Evolutionary conservation across 2,329 filamentous ascomycete species (phyloP).

Genomic region (Leptographium wingfieldii): DNA sequence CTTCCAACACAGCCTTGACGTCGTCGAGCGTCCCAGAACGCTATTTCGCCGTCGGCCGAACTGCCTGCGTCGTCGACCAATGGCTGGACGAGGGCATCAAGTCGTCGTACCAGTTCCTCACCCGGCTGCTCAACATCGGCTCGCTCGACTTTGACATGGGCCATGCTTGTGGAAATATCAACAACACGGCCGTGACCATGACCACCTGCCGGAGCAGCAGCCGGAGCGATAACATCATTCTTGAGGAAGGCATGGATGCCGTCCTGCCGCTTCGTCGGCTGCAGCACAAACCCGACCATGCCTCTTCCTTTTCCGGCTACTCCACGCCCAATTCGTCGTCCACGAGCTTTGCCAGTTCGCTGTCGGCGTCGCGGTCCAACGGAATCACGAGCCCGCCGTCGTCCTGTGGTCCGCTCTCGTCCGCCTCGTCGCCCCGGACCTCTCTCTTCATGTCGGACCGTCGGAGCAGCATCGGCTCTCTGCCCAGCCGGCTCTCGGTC

Average conservation of each 20-base stretch:
- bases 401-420: constrained; percentile 8
- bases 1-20: not conserved
- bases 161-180: not conserved
- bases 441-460: constrained; percentile 9
- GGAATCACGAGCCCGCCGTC: constrained; percentile 8
- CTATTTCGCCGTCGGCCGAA: constrained; percentile 16
- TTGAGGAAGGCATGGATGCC: constrained; percentile 5
- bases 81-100: constrained; percentile 18
- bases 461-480: constrained; percentile 11
- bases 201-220: not conserved
- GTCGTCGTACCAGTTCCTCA: constrained; percentile 19
- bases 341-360: constrained; percentile 12
- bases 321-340: constrained; percentile 13
- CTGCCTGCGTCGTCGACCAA: constrained; percentile 15
- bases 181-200: not conserved
- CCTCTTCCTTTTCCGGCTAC: constrained; percentile 6
- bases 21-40: constrained; percentile 15
- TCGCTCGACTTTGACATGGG: constrained; percentile 18
- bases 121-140: constrained; percentile 18
- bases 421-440: constrained; percentile 10
- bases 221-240: not conserved
- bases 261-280: constrained; percentile 2
- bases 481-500: constrained; percentile 11
- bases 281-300: not conserved
- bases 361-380: not conserved